Conservation (phyloP, 495 filamentous ascomycete species). For the Annulohypoxylon bovei region DNA sequence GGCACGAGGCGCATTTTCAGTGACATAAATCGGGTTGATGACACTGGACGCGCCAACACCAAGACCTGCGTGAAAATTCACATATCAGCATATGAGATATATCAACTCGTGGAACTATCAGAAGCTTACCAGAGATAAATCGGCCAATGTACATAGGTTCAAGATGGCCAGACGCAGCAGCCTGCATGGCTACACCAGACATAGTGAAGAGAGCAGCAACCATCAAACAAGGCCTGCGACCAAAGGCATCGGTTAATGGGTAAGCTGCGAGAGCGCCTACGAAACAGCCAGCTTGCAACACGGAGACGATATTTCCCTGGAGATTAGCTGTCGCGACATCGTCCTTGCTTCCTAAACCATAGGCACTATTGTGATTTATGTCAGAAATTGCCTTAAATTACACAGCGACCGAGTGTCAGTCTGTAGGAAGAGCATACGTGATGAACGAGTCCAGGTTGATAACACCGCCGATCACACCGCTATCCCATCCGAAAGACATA, state of each 20-base stretch:
- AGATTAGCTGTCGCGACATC: conserved; percentile 50
- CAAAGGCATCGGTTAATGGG: conserved; percentile 64
- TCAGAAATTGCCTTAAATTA: conserved; percentile 50
- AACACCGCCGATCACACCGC: conserved; percentile 73
- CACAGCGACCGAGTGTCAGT: background rate
- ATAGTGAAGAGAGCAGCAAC: conserved; percentile 52
- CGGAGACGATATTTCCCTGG: conserved; percentile 67
- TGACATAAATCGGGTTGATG: conserved; percentile 66
- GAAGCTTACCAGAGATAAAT: conserved; percentile 65
- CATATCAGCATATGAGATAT: background rate
- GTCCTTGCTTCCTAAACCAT: conserved; percentile 42
- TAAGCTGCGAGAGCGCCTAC: conserved; percentile 68
- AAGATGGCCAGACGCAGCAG: conserved; percentile 54
- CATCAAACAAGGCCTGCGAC: conserved; percentile 59
- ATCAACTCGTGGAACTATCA: background rate
- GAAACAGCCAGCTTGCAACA: conserved; percentile 72
- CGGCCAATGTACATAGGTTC: conserved; percentile 72
- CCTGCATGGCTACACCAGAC: conserved; percentile 54
- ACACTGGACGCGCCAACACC: conserved; percentile 70
- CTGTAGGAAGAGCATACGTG: conserved; percentile 27
- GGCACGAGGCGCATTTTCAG: conserved; percentile 75
- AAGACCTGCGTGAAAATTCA: conserved; percentile 51
- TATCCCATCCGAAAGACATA: conserved; percentile 75
- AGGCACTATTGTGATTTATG: conserved; percentile 50
- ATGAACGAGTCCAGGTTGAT: conserved; percentile 60